Evolutionary conservation across 345 rosid species (phyloP).

Genomic region (Melastoma malabathricum): DNA sequence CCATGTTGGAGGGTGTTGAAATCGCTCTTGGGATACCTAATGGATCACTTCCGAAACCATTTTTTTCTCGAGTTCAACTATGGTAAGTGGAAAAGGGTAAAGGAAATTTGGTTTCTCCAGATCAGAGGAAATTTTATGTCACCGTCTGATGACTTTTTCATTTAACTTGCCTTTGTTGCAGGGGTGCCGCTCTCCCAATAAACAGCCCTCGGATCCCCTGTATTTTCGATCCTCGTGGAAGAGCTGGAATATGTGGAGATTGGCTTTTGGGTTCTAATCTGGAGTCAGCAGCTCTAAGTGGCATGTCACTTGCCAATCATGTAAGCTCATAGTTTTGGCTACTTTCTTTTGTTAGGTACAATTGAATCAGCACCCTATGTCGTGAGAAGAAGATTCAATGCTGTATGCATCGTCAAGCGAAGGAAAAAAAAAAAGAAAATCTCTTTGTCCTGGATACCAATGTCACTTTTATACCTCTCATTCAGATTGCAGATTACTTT

Average conservation of each 20-base stretch:
- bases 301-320: conserved; percentile 70
- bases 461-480: neutral
- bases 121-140: no score
- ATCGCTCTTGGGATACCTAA: conserved; percentile 51
- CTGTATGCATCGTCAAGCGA: no score
- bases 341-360: neutral
- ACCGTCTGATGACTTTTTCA: no score
- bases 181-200: conserved; percentile 93
- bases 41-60: conserved; percentile 50
- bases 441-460: no score
- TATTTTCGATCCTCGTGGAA: conserved; percentile 75
- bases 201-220: conserved; percentile 60
- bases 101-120: no score
- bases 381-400: neutral
- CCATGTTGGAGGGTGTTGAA: conserved; percentile 73
- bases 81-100: conserved; percentile 30
- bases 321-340: conserved; percentile 11
- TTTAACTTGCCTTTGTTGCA: conserved; percentile 8
- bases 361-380: neutral
- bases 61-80: conserved; percentile 49
- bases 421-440: no score
- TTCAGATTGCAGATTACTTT: conserved; percentile 61
- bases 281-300: conserved; percentile 85
- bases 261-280: conserved; percentile 81
- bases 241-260: conserved; percentile 92